phyloP scores from a whole-genome alignment of 352 stramenopile genomes.

The Aphanomyces astaci region DNA sequence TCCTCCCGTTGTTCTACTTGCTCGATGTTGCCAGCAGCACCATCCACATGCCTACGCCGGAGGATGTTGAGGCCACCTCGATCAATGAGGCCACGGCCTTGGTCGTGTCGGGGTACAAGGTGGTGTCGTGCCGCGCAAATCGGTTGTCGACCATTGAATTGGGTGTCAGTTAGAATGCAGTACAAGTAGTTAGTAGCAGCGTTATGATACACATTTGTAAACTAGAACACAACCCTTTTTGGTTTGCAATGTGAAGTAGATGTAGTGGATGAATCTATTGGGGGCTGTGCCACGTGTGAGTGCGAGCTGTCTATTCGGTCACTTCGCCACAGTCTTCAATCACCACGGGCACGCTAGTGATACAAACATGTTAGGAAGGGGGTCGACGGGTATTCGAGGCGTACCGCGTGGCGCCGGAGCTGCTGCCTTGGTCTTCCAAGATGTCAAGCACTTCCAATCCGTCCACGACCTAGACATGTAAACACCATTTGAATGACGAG shows the following conservation, averaged over 20 bases:
- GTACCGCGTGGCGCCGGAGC: constrained; percentile 80
- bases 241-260: neutral
- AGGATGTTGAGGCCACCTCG: too few relatives aligned
- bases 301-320: constrained; percentile 35
- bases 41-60: neutral
- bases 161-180: neutral
- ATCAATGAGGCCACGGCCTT: neutral
- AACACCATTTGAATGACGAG: neutral
- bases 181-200: too few relatives aligned
- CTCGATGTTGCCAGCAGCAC: neutral
- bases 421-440: constrained; percentile 92
- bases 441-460: constrained; percentile 94
- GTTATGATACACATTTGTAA: too few relatives aligned
- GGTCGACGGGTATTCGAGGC: constrained; percentile 40
- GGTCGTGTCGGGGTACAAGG: neutral
- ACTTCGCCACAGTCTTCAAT: constrained; percentile 97
- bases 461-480: constrained; percentile 54
- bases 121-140: neutral
- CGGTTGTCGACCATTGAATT: neutral
- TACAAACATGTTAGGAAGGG: constrained; percentile 1
- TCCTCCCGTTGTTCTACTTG: neutral
- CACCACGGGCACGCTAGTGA: constrained; percentile 65
- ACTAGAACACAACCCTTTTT: too few relatives aligned
- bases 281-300: too few relatives aligned
- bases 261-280: neutral